Evolutionary conservation across 192 early-diverging fungal genomes (phyloP).

Genomic region (Entophlyctis luteolus): DNA sequence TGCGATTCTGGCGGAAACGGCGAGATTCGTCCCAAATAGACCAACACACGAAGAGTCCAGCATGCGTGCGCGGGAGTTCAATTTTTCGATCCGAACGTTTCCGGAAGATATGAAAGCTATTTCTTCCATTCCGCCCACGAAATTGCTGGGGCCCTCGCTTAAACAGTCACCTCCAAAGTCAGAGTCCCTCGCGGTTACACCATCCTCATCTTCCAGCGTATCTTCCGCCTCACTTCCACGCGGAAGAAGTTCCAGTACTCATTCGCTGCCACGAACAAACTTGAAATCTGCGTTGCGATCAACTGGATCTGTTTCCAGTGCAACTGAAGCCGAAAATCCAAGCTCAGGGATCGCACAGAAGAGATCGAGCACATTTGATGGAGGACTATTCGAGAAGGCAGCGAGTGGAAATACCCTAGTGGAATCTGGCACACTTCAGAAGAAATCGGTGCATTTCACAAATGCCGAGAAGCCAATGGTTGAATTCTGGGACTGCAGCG

Average conservation of each 20-base stretch:
- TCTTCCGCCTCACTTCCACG: not conserved
- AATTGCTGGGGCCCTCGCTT: no score
- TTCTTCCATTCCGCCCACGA: no score
- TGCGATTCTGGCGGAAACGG: no score
- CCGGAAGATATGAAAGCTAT: no score
- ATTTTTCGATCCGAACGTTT: no score
- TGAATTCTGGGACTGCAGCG: constrained; percentile 22
- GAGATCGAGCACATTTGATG: not conserved
- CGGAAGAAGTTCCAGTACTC: not conserved
- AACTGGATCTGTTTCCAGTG: not conserved
- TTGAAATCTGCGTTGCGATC: not conserved
- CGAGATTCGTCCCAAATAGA: no score
- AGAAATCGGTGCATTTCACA: constrained; percentile 24
- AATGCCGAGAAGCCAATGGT: constrained; percentile 22
- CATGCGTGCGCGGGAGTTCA: no score
- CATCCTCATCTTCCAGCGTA: not conserved
- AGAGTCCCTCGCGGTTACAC: no score
- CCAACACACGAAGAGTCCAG: no score
- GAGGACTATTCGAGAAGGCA: not conserved
- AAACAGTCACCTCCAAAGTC: no score
- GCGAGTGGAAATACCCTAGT: not conserved
- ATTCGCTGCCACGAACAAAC: not conserved
- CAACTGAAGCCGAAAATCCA: not conserved
- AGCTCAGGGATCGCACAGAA: not conserved
- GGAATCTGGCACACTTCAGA: not conserved